Evolutionary conservation across 2,329 filamentous ascomycete species (phyloP).

Genomic region (Fusarium sp.): DNA sequence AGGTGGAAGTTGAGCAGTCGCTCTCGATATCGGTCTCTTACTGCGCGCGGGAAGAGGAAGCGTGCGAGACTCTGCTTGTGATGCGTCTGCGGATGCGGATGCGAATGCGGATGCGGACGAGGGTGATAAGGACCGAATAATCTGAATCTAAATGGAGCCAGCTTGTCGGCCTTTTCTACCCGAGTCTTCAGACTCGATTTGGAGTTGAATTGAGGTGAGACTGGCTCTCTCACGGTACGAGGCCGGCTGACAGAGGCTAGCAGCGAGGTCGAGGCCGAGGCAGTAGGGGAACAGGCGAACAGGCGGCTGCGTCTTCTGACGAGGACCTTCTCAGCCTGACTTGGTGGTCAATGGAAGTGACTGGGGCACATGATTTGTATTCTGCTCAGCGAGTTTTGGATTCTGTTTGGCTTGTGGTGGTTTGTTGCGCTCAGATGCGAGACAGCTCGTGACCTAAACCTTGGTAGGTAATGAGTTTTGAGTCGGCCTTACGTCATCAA

Average conservation of each 20-base stretch:
- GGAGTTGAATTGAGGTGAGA: constrained; percentile 1
- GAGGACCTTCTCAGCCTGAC: constrained; percentile 34
- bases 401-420: constrained; percentile 7
- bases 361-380: constrained; percentile 39
- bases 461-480: constrained; percentile 10
- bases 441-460: constrained; percentile 38
- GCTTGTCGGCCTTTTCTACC: constrained; percentile 43
- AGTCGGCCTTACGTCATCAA: constrained; percentile 44
- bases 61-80: constrained; percentile 64
- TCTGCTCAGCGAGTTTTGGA: constrained; percentile 22
- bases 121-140: constrained; percentile 51
- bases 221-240: constrained; percentile 16
- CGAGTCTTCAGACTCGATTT: constrained; percentile 6
- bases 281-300: constrained; percentile 32
- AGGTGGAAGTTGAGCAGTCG: constrained; percentile 75
- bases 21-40: constrained; percentile 70
- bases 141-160: constrained; percentile 57
- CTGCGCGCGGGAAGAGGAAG: constrained; percentile 72
- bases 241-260: constrained; percentile 21
- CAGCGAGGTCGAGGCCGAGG: constrained; percentile 3
- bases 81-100: constrained; percentile 38
- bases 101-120: constrained; percentile 34
- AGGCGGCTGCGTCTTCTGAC: constrained; percentile 48
- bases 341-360: constrained; percentile 33
- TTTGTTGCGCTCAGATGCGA: constrained; percentile 23